These are phyloP conservation scores for Cyclotella baltica DNA, from an alignment of 108 stramenopile species.

Conservation along the genomic window DNA sequence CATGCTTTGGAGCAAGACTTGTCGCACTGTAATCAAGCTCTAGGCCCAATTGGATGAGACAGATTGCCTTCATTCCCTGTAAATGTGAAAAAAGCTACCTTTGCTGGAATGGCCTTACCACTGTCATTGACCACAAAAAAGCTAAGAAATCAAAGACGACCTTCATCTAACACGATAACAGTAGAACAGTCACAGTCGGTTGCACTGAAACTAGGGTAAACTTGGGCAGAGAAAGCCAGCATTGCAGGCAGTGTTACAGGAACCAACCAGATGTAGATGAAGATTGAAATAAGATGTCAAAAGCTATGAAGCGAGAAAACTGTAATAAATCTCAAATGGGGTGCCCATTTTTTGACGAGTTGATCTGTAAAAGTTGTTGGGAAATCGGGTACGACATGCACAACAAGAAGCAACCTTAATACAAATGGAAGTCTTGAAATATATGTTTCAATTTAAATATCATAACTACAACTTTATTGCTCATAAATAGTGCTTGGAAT, in stretches of 20 bases:
- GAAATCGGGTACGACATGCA: neutral
- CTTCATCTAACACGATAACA: neutral
- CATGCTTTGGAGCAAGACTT: neutral
- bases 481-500: too few relatives aligned
- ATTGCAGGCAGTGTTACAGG: slow-evolving; percentile 10
- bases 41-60: neutral
- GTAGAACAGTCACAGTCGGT: neutral
- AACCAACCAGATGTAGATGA: neutral
- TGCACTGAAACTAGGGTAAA: neutral
- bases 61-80: neutral
- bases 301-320: neutral
- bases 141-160: neutral
- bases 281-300: neutral
- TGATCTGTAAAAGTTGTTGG: neutral
- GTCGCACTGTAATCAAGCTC: too few relatives aligned
- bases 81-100: slow-evolving; percentile 10
- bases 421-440: too few relatives aligned
- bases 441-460: too few relatives aligned
- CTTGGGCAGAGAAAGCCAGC: neutral
- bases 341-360: neutral
- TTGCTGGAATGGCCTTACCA: slow-evolving; percentile 1
- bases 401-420: too few relatives aligned
- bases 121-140: slow-evolving; percentile 19
- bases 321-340: neutral
- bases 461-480: too few relatives aligned